These are phyloP conservation scores for Aspergillus chevalieri DNA, from an alignment of 2,329 filamentous ascomycete species.

Conservation along the genomic window DNA sequence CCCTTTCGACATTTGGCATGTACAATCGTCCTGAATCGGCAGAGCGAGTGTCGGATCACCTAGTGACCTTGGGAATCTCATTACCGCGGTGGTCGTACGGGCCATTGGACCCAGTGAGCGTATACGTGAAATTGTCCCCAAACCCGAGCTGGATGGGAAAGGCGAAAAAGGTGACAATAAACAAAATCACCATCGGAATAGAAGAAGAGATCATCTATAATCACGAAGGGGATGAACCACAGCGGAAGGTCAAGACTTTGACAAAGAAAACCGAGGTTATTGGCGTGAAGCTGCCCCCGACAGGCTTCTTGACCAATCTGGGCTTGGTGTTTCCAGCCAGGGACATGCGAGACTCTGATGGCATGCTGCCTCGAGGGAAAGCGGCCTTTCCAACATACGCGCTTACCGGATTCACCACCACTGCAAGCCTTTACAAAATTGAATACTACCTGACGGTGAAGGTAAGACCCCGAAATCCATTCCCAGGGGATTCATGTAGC, in stretches of 20 bases:
- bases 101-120: conserved; percentile 86
- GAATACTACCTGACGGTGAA: conserved; percentile 95
- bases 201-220: conserved; percentile 99
- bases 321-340: conserved; percentile 86
- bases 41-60: conserved; percentile 77
- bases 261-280: conserved; percentile 77
- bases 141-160: conserved; percentile 89
- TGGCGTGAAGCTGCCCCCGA: conserved; percentile 78
- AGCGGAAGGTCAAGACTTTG: conserved; percentile 79
- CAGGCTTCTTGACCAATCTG: conserved; percentile 87
- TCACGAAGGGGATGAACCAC: conserved; percentile 91
- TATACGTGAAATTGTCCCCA: conserved; percentile 89
- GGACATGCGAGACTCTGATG: conserved; percentile 78
- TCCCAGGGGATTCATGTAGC: neutral
- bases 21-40: conserved; percentile 93
- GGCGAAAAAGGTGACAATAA: conserved; percentile 84
- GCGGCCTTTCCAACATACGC: conserved; percentile 84
- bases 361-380: conserved; percentile 77
- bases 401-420: conserved; percentile 86
- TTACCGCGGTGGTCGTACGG: conserved; percentile 95
- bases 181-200: conserved; percentile 87
- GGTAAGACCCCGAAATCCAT: conserved; percentile 45
- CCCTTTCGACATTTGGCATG: conserved; percentile 97
- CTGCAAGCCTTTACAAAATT: conserved; percentile 92
- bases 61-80: conserved; percentile 86